These are phyloP conservation scores for Fomitopsis betulina DNA, from an alignment of 1,284 basidiomycete species.

Conservation along the genomic window DNA sequence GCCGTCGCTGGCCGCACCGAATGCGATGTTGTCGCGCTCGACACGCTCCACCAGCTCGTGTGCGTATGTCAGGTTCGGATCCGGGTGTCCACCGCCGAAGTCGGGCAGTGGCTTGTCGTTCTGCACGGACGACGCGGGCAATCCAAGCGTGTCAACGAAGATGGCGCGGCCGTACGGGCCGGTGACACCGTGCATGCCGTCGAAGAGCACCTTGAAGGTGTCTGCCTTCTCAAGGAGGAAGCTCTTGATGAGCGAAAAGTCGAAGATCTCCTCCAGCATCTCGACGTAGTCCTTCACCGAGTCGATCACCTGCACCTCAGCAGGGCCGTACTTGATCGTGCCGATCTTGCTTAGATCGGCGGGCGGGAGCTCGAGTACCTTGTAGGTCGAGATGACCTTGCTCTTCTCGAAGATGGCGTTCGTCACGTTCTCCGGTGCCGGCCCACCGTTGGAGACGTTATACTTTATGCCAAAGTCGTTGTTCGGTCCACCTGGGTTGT, in stretches of 20 bases:
- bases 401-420: constrained; percentile 92
- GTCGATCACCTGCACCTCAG: constrained; percentile 90
- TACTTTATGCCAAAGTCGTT: constrained; percentile 99
- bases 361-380: constrained; percentile 69
- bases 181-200: constrained; percentile 95
- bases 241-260: constrained; percentile 88
- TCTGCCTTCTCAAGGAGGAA: constrained; percentile 74
- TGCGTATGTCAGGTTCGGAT: constrained; percentile 98
- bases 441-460: constrained; percentile 96
- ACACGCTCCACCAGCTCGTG: constrained; percentile 92
- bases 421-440: constrained; percentile 93
- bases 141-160: constrained; percentile 81
- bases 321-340: constrained; percentile 75
- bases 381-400: constrained; percentile 84
- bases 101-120: constrained; percentile 90
- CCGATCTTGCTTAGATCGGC: constrained; percentile 81
- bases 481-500: constrained; percentile 97
- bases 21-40: constrained; percentile 82
- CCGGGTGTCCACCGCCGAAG: constrained; percentile 97
- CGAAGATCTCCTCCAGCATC: constrained; percentile 88
- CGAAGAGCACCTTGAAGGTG: constrained; percentile 89
- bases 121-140: constrained; percentile 81
- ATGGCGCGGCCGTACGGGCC: constrained; percentile 94
- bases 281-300: constrained; percentile 88
- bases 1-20: constrained; percentile 96